Conservation (phyloP, 1,284 basidiomycete genomes). For the Papiliotrema flavescens region DNA sequence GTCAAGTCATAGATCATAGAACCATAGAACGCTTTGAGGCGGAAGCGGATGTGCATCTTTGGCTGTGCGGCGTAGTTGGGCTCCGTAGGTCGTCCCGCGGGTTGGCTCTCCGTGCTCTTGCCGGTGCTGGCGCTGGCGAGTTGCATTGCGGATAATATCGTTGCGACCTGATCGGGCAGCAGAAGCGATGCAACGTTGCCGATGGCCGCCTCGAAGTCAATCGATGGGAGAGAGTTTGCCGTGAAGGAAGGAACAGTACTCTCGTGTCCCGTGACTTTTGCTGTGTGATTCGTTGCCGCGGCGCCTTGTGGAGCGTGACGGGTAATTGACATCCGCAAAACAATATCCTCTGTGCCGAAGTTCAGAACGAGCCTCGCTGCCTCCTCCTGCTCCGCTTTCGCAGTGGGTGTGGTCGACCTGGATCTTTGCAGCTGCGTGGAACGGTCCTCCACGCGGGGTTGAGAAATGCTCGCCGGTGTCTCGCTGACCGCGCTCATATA, state of each 20-base stretch:
- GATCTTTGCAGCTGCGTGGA: background rate
- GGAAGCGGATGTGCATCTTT: conserved; percentile 17
- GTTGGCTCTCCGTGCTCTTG: too few relatives aligned
- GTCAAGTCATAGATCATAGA: conserved; percentile 32
- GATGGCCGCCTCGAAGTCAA: conserved; percentile 23
- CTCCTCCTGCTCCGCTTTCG: conserved; percentile 10
- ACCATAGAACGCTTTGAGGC: conserved; percentile 29
- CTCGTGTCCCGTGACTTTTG: too few relatives aligned
- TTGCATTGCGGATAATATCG: conserved; percentile 26
- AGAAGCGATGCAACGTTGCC: conserved; percentile 28
- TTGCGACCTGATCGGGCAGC: conserved; percentile 24
- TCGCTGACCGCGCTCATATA: conserved; percentile 36
- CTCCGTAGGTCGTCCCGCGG: too few relatives aligned
- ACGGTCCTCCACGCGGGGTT: too few relatives aligned
- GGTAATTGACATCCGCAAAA: conserved; percentile 33
- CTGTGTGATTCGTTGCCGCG: too few relatives aligned
- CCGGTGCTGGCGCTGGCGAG: background rate
- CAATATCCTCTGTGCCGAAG: conserved; percentile 41
- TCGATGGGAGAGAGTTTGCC: conserved; percentile 8
- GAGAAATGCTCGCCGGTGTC: conserved; percentile 5
- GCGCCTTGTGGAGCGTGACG: background rate
- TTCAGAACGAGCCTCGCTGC: conserved; percentile 30
- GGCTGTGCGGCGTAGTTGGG: conserved; percentile 5
- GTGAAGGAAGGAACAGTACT: background rate
- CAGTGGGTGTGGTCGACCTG: background rate